Base-by-base conservation (phyloP, 2,329 filamentous ascomycete genomes). In the Aspergillus sp. region DNA sequence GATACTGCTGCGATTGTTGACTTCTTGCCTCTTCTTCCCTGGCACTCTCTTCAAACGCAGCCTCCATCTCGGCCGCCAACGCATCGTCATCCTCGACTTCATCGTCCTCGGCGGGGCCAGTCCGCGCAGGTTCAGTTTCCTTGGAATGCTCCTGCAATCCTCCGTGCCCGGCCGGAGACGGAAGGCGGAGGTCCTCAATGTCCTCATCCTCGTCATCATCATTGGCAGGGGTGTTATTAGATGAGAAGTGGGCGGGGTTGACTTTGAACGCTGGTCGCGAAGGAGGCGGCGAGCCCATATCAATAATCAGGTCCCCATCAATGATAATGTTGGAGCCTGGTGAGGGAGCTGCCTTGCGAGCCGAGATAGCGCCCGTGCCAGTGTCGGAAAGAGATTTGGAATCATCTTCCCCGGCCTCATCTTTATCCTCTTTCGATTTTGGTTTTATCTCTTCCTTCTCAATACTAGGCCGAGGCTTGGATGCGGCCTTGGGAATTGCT, bases 21-120 rank as follows among this genome's bases (percentile, higher is more conserved):
- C 58, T 70, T 23, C 65, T 63, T 21, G 78, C 76, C 23, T 77
- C 74, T 55, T 74, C 70, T 53, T 70, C 71, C 29, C 68, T 67
- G 9, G 68, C 69, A 55, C 67, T 69, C 56, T 73, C 67, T 63
- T 76, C 76, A 45, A 82, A 72, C 36, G 78, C 79, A 6, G 81
- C 81, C 59, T 82, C 81, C 65, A 86, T 74, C 60, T 84, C 81
- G 19, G 79, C 80, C 49, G 81, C 81, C 38, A 85, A 67, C 23
- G 79, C 76, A 62, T 81, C 80, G 53, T 81, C 81, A 44, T 76
- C 69, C 43, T 69, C 62, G 16, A 62, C 51, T 1, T 70, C 65
- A 10, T 69, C 69, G 32, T 68, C 59, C 5, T 61, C 51, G 17
- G 56, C 56, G n/a, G 55, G 56, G n/a, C 67, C 64, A 41, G 47